Percentiles rank a stretch among this genome's conserved stretches.
These are phyloP conservation scores for Russula ochroleuca DNA, from an alignment of 768 basidiomycete species.

Conservation along the genomic window DNA sequence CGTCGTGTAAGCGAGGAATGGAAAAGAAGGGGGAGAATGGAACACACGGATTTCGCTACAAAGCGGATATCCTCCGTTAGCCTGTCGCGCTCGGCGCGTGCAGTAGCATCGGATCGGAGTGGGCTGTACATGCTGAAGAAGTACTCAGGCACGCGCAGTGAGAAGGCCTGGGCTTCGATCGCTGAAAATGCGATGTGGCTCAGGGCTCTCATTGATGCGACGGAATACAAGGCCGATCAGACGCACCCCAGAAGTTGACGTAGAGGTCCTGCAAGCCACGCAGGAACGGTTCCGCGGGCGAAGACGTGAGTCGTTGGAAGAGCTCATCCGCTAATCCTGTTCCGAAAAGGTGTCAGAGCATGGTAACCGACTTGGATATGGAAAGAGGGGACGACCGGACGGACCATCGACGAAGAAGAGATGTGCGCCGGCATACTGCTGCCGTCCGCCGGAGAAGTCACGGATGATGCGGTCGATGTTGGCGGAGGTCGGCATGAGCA, in stretches of 20 bases:
- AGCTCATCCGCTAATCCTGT: slow-evolving; percentile 74
- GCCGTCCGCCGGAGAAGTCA: slow-evolving; percentile 65
- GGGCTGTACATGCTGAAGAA: slow-evolving; percentile 92
- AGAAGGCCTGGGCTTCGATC: slow-evolving; percentile 82
- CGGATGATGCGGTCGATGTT: slow-evolving; percentile 88
- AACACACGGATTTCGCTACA: slow-evolving; percentile 58
- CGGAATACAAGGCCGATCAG: background rate
- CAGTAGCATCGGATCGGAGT: slow-evolving; percentile 63
- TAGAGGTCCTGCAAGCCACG: slow-evolving; percentile 79
- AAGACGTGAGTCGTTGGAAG: slow-evolving; percentile 68
- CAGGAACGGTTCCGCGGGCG: slow-evolving; percentile 74
- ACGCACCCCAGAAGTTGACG: slow-evolving; percentile 88
- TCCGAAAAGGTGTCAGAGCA: background rate
- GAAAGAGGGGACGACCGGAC: slow-evolving; percentile 26
- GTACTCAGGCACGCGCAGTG: slow-evolving; percentile 64
- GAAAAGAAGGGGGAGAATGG: background rate
- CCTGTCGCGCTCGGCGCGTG: slow-evolving; percentile 63
- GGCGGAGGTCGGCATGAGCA: slow-evolving; percentile 91
- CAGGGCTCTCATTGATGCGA: background rate
- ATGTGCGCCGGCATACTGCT: slow-evolving; percentile 80
- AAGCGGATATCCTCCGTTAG: slow-evolving; percentile 86
- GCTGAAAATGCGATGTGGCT: slow-evolving; percentile 44
- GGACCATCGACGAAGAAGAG: slow-evolving; percentile 90
- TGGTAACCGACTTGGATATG: background rate
- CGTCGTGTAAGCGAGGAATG: background rate